phyloP scores from a whole-genome alignment of 306 rosid species.

The Cicer bijugum region DNA sequence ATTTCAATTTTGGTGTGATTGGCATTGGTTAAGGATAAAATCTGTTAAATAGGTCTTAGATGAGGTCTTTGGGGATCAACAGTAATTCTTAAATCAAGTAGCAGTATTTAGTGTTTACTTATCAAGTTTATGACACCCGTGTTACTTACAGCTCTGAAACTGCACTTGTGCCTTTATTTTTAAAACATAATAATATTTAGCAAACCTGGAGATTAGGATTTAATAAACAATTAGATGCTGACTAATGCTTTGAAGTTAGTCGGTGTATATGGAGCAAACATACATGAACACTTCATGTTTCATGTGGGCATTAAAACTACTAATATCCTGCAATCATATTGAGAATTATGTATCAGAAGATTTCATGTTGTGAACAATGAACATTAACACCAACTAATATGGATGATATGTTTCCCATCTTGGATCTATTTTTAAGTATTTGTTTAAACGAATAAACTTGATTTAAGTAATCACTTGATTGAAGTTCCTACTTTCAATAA shows the following conservation, averaged over 20 bases:
- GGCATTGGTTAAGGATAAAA: conserved; percentile 26
- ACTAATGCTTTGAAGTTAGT: conserved; percentile 25
- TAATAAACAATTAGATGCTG: conserved; percentile 38
- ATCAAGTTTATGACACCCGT: background rate
- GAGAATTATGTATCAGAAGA: conserved; percentile 29
- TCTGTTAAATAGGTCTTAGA: conserved; percentile 6
- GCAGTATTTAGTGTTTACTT: conserved; percentile 7
- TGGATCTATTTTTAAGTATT: conserved; percentile 23
- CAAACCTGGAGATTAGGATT: conserved; percentile 14
- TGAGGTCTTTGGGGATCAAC: conserved; percentile 16
- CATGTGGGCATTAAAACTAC: conserved; percentile 10
- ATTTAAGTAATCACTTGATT: conserved; percentile 34
- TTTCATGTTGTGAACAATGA: conserved; percentile 20
- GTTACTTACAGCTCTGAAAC: conserved; percentile 19
- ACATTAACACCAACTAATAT: conserved; percentile 24
- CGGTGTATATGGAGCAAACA: conserved; percentile 29
- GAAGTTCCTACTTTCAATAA: conserved; percentile 27
- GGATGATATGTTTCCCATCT: conserved; percentile 25
- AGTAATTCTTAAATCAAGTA: conserved; percentile 13
- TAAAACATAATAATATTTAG: conserved; percentile 23
- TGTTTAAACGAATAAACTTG: conserved; percentile 17
- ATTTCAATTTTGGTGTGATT: conserved; percentile 18
- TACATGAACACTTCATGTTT: conserved; percentile 28
- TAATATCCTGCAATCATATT: conserved; percentile 8
- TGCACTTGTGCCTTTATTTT: conserved; percentile 13